A percentile compares a stretch with the other conserved stretches of the same genome.
These are phyloP conservation scores for Fusarium keratoplasticum DNA, from an alignment of 2,329 filamentous ascomycete genomes.

Conservation along the genomic window DNA sequence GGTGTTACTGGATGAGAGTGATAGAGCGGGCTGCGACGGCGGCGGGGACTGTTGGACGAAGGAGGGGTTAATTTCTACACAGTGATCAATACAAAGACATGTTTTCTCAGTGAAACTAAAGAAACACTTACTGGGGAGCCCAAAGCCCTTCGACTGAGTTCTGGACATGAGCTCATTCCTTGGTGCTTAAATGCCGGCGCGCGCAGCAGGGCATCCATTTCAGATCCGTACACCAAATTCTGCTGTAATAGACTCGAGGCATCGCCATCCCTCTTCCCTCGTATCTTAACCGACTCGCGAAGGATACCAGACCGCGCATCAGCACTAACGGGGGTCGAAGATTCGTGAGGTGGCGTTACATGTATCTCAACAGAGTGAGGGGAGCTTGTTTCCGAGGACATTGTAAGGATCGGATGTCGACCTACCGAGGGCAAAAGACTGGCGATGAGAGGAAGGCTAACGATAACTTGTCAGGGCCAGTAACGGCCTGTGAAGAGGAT, in stretches of 20 bases:
- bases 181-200: constrained; percentile 14
- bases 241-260: neutral
- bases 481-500: neutral
- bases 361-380: neutral
- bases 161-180: constrained; percentile 33
- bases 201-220: constrained; percentile 6
- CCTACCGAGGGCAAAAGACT: neutral
- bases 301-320: constrained; percentile 4
- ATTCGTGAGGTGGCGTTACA: neutral
- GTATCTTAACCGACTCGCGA: neutral
- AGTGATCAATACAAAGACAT: neutral
- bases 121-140: constrained; percentile 3
- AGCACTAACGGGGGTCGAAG: neutral
- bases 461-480: neutral
- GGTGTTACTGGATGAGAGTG: constrained; percentile 46
- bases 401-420: neutral
- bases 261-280: neutral
- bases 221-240: constrained; percentile 11
- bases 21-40: constrained; percentile 34
- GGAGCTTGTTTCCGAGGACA: constrained; percentile 14
- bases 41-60: constrained; percentile 17
- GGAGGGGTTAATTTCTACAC: constrained; percentile 19
- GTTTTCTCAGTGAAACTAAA: neutral
- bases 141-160: constrained; percentile 7
- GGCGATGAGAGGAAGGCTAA: neutral